phyloP scores from a whole-genome alignment of 2,329 filamentous ascomycete species.

The Septoria linicola region DNA sequence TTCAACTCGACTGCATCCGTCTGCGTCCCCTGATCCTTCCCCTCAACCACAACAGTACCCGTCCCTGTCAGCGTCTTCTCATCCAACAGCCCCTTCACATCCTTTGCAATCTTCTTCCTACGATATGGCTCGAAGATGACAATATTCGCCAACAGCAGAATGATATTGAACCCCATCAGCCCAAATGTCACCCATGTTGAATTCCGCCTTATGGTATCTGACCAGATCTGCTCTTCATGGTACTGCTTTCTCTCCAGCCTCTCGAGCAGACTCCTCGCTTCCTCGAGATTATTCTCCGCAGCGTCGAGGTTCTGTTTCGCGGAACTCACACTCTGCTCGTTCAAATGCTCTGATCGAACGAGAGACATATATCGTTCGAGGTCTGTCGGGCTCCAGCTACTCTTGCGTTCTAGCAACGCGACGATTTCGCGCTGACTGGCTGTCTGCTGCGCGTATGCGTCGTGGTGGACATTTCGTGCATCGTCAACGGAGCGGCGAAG shows the following conservation, averaged over 20 bases:
- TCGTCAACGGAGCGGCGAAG: slow-evolving; percentile 64
- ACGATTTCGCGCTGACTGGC: slow-evolving; percentile 93
- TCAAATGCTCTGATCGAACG: slow-evolving; percentile 87
- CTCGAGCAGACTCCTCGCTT: slow-evolving; percentile 71
- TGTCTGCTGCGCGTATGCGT: slow-evolving; percentile 80
- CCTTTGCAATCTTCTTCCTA: slow-evolving; percentile 73
- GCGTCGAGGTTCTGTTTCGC: slow-evolving; percentile 70
- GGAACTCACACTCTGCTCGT: slow-evolving; percentile 77
- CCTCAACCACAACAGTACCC: slow-evolving; percentile 9
- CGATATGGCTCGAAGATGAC: slow-evolving; percentile 90
- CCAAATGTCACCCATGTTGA: slow-evolving; percentile 99
- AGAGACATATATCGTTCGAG: slow-evolving; percentile 92
- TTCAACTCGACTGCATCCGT: slow-evolving; percentile 25
- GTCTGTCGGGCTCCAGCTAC: slow-evolving; percentile 82
- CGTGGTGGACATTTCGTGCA: slow-evolving; percentile 74
- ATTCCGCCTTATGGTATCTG: slow-evolving; percentile 91
- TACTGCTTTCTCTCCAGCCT: slow-evolving; percentile 85
- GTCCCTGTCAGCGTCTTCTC: slow-evolving; percentile 56
- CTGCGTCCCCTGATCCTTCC: slow-evolving; percentile 26
- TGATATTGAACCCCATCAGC: slow-evolving; percentile 92
- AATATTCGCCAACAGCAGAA: slow-evolving; percentile 70
- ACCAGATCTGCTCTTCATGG: slow-evolving; percentile 99
- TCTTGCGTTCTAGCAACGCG: slow-evolving; percentile 86
- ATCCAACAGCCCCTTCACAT: slow-evolving; percentile 68
- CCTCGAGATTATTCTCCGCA: slow-evolving; percentile 77